Base-by-base conservation (phyloP, 805 yeast genomes). In the Metschnikowia kunwiensis region DNA sequence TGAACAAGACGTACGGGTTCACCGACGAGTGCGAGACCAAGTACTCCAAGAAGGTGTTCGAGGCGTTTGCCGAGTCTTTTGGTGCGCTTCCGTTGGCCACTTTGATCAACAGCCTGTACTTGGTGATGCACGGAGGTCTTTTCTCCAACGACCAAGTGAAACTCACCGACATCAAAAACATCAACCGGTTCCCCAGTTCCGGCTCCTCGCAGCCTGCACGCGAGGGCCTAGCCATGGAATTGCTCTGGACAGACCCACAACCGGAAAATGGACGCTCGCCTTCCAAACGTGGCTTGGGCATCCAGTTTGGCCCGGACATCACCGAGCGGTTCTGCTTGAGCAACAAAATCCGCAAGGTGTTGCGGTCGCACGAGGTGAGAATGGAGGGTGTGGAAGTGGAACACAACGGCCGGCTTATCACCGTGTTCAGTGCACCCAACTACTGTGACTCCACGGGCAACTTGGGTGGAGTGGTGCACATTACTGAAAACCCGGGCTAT, bases 391-490 rank as follows among this genome's bases (percentile, higher is more conserved):
- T 82, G 41, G 87, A 86, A 47, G 71, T 72, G 30, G 97, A 91
- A 56, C 99, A 93, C 54, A 73, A 83, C 40, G 95, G 94, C 9
- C 73, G 79, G 47, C 74, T 93, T 34, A 77, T 88, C 35, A 93
- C 99, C 0, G 95, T 93, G n/a, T 93, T 93, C 61, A 82, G 94
- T 60, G 99, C 99, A 0, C 99, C 99, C 23, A 91, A 93, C 60
- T 91, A 91, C 61, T 91, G 97, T 66, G 99, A 93, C 58, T 68
- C 82, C 11, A 88, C 86, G 37, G 95, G 95, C 10, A 93, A 93
- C 61, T 61, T 77, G 47, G 99, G 97, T 35, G 97, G 94, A 7
- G 83, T 84, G 38, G 82, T 93, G 42, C 84, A 88, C 53, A 74
- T 91, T 47, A 62, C 71, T 42, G 70, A 67, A 12, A 69, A 70